Conservation (phyloP, 2,329 filamentous ascomycete species). For the Paramyrothecium roridum region DNA sequence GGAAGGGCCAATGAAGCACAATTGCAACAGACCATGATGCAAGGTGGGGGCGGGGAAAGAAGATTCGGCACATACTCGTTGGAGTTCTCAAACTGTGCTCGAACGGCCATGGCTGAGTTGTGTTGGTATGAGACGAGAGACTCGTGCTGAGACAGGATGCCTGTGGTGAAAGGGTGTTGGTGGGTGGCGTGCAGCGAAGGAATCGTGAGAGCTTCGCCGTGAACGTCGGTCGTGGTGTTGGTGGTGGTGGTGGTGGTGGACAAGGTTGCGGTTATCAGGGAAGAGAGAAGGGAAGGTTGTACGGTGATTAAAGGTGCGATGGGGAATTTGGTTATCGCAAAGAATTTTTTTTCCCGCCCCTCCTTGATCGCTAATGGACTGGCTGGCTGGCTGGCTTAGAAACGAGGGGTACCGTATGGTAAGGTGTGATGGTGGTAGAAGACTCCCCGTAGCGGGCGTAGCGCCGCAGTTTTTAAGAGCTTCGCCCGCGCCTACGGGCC, state of each 20-base stretch:
- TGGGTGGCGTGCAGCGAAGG: not conserved
- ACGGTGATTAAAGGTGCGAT: not conserved
- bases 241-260: not conserved
- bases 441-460: not conserved
- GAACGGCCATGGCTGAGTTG: constrained; percentile 56
- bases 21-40: not conserved
- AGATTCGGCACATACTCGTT: constrained; percentile 65
- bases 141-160: not conserved
- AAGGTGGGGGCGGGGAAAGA: constrained; percentile 17
- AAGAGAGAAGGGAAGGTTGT: not conserved
- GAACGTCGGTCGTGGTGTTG: not conserved
- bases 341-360: not conserved
- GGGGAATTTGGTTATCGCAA: not conserved
- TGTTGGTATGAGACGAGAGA: constrained; percentile 1
- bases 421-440: not conserved
- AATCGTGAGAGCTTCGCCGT: too few species aligned
- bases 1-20: not conserved
- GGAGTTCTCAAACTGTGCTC: constrained; percentile 82
- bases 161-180: not conserved
- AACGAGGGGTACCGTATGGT: not conserved
- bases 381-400: too few species aligned
- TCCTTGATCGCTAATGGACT: not conserved
- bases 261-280: not conserved
- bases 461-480: not conserved
- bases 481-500: not conserved